A percentile compares a stretch with the other conserved stretches of the same genome.
phyloP scores from a whole-genome alignment of 2,329 filamentous ascomycete species.

The Xylariaceae sp. region DNA sequence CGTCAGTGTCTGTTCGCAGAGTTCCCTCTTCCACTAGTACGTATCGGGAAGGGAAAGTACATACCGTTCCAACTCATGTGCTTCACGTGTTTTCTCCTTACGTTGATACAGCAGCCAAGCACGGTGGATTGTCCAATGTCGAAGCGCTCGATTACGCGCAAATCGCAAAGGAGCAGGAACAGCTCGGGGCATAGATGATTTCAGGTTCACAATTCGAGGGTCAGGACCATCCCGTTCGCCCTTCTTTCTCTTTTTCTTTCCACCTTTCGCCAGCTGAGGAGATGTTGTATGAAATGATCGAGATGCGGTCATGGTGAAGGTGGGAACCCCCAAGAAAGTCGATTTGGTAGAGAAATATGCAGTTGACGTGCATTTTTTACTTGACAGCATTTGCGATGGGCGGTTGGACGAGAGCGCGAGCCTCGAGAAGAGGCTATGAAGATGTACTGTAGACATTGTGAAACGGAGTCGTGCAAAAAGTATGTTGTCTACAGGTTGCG shows the following conservation, averaged over 20 bases:
- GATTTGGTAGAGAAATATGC: no score
- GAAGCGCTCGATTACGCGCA: constrained; percentile 78
- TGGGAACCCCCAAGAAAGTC: neutral
- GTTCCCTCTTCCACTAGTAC: no score
- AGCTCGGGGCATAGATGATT: constrained; percentile 44
- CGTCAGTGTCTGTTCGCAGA: no score
- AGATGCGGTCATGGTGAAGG: constrained; percentile 1
- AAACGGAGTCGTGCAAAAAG: neutral
- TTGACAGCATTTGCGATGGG: neutral
- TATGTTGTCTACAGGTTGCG: neutral
- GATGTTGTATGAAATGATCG: neutral
- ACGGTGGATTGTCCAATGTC: constrained; percentile 98
- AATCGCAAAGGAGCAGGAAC: constrained; percentile 73
- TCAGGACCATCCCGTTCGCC: constrained; percentile 34
- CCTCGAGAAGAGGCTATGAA: constrained; percentile 22
- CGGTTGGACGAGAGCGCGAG: constrained; percentile 10
- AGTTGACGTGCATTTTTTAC: no score
- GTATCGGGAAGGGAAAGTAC: constrained; percentile 7
- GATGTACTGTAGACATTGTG: constrained; percentile 16
- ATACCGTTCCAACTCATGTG: constrained; percentile 66
- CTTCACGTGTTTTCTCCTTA: constrained; percentile 58
- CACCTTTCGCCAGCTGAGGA: neutral
- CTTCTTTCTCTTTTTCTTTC: constrained; percentile 13
- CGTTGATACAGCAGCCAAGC: constrained; percentile 82
- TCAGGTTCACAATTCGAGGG: constrained; percentile 40